Conservation (phyloP, 148 eudicot species). For the Vaccinium vitisidaea region DNA sequence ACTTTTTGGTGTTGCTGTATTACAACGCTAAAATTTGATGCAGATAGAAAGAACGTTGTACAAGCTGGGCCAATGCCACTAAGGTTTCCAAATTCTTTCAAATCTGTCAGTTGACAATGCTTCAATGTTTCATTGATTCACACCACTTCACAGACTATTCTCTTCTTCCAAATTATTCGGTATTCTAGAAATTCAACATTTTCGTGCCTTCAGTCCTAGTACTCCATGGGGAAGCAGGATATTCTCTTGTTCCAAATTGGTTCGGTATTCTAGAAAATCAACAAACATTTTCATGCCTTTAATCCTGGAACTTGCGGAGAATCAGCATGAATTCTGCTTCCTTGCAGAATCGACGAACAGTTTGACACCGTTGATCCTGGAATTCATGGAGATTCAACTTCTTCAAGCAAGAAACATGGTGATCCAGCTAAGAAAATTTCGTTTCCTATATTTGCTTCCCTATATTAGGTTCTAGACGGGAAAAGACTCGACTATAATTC, state of each 20-base stretch:
- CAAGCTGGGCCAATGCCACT: not conserved
- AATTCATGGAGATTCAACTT: not conserved
- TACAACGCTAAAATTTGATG: not conserved
- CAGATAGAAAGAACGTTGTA: not conserved
- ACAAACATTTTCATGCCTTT: not conserved
- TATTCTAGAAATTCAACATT: not conserved
- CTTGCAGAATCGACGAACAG: not conserved
- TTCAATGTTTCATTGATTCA: not conserved
- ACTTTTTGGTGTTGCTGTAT: not conserved
- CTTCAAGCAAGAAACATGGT: too few species aligned
- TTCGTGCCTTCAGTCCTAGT: not conserved
- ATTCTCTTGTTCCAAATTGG: not conserved
- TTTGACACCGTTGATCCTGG: not conserved
- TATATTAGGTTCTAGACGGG: too few species aligned
- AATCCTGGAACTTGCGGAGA: slow-evolving; percentile 1
- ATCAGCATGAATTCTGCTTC: not conserved
- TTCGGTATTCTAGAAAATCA: not conserved
- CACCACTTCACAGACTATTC: not conserved
- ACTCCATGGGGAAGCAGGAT: not conserved
- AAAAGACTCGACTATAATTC: too few species aligned
- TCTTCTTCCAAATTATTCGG: not conserved
- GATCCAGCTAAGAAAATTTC: too few species aligned
- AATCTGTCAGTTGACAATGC: not conserved
- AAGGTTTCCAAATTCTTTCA: not conserved
- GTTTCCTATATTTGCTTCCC: too few species aligned